Base-by-base conservation (phyloP, 805 yeast genomes). In the Kregervanrija pseudodelftensis region DNA sequence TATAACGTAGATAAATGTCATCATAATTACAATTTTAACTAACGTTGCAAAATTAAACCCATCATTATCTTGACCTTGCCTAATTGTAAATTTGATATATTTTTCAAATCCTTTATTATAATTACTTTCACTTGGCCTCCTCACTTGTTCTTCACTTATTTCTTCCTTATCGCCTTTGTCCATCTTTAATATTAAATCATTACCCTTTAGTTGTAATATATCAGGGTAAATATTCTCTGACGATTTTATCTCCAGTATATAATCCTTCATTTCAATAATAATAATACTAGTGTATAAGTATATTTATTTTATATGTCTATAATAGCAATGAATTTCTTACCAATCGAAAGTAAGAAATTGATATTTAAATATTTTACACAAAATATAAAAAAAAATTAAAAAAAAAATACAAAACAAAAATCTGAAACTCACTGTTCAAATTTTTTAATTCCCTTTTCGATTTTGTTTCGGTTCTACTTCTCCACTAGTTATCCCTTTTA, bases 171-270 rank as follows among this genome's bases (percentile, higher is more conserved):
- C 9, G 30, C 11, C 30, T n/a, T 13, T 17, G 16, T 31, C 34
- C 11, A 30, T 15, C 36, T 15, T 13, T 13, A 33, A 42, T 57
- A 60, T 22, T 22, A 22, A 22, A 22, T 22, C 28, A 22, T 22
- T 22, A 5, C 28, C 28, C 7, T 22, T 22, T 5, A 22, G 28
- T 30, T 46, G 48, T 11, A 57, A 37, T 14, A 50, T 16, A 37
- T 55, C 55, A 3, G 53, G 51, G 40, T 47, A 49, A 22, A 36
- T 33, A 3, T 51, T 36, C 34, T 49, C 54, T 10, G 62, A 58
- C 13, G 60, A 51, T 44, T 53, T 56, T 36, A 59, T 50, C 51
- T 58, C 61, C 22, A 59, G 42, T 35, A 59, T 45, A 46, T 58
- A 59, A 38, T 55, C 59, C 36, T 52, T 56, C 36, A 48, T 44